Conservation (phyloP, 257 asterid genomes). For the Lantana camara region DNA sequence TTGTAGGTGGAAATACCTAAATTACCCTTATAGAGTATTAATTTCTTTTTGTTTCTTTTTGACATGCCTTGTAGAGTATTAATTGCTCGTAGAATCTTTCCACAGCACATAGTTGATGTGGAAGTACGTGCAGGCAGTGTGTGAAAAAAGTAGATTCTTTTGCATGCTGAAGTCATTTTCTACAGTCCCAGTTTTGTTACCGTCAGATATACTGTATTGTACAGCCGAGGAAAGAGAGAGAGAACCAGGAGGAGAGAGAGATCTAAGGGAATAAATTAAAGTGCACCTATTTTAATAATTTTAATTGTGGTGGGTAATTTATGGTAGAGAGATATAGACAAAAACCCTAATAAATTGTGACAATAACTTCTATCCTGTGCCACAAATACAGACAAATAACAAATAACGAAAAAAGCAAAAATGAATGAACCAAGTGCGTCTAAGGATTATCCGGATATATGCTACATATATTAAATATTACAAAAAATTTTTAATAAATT, state of each 20-base stretch:
- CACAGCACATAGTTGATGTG: slow-evolving; percentile 43
- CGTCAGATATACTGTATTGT: slow-evolving; percentile 20
- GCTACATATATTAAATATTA: no score
- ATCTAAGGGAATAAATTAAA: not conserved
- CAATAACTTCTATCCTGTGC: slow-evolving; percentile 17
- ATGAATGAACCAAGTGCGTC: slow-evolving; percentile 18
- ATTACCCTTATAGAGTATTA: slow-evolving; percentile 18
- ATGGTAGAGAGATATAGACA: slow-evolving; percentile 1
- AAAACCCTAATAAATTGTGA: slow-evolving; percentile 28
- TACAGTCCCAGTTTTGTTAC: slow-evolving; percentile 48
- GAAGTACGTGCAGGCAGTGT: slow-evolving; percentile 46
- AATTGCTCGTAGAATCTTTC: slow-evolving; percentile 45
- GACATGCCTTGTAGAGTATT: no score
- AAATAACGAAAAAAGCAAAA: not conserved
- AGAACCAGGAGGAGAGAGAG: not conserved
- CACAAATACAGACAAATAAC: slow-evolving; percentile 20
- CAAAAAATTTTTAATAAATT: no score
- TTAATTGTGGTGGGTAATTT: slow-evolving; percentile 7
- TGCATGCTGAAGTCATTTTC: slow-evolving; percentile 83
- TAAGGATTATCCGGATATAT: not conserved
- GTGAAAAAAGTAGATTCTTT: slow-evolving; percentile 64
- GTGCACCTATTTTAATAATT: no score
- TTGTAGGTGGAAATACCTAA: slow-evolving; percentile 30
- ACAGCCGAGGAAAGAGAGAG: not conserved
- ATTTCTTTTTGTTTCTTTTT: no score